These are phyloP conservation scores for Pestalotiopsis sp. DNA, from an alignment of 2,329 filamentous ascomycete species.

Conservation along the genomic window DNA sequence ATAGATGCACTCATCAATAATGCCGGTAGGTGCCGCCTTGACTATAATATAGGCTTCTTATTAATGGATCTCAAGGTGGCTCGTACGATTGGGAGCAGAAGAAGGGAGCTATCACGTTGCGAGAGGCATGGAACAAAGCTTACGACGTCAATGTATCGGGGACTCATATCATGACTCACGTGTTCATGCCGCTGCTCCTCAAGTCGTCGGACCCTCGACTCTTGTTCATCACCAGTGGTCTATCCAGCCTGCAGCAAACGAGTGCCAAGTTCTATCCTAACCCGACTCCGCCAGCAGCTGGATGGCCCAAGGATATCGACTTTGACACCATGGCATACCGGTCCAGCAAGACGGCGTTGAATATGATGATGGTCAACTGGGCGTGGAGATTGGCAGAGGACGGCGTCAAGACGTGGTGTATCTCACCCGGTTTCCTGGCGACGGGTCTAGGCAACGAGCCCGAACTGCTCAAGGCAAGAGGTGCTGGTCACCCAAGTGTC, in stretches of 20 bases:
- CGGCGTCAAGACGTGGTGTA: slow-evolving; percentile 45
- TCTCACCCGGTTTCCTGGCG: slow-evolving; percentile 44
- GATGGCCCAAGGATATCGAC: slow-evolving; percentile 43
- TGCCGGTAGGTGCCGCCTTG: slow-evolving; percentile 41
- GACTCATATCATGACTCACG: slow-evolving; percentile 42
- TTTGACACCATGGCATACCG: slow-evolving; percentile 35
- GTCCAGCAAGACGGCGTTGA: slow-evolving; percentile 45
- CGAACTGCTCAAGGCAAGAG: slow-evolving; percentile 26
- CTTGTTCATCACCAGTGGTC: slow-evolving; percentile 52
- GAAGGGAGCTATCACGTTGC: slow-evolving; percentile 29
- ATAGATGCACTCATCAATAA: slow-evolving; percentile 62
- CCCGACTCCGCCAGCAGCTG: slow-evolving; percentile 24
- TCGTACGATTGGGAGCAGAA: slow-evolving; percentile 37
- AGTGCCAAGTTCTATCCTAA: slow-evolving; percentile 18
- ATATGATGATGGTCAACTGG: slow-evolving; percentile 53
- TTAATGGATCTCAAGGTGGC: slow-evolving; percentile 34
- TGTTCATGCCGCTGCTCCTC: slow-evolving; percentile 48
- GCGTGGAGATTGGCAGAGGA: slow-evolving; percentile 45
- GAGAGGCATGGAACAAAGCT: slow-evolving; percentile 46
- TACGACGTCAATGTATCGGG: slow-evolving; percentile 56
- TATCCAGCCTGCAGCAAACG: slow-evolving; percentile 34
- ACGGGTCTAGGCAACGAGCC: slow-evolving; percentile 38
- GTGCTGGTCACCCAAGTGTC: slow-evolving; percentile 36
- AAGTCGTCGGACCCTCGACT: slow-evolving; percentile 46
- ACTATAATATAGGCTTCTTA: slow-evolving; percentile 25